Evolutionary conservation across 1,284 basidiomycete genomes (phyloP).

Genomic region (Rhodofomes roseus): DNA sequence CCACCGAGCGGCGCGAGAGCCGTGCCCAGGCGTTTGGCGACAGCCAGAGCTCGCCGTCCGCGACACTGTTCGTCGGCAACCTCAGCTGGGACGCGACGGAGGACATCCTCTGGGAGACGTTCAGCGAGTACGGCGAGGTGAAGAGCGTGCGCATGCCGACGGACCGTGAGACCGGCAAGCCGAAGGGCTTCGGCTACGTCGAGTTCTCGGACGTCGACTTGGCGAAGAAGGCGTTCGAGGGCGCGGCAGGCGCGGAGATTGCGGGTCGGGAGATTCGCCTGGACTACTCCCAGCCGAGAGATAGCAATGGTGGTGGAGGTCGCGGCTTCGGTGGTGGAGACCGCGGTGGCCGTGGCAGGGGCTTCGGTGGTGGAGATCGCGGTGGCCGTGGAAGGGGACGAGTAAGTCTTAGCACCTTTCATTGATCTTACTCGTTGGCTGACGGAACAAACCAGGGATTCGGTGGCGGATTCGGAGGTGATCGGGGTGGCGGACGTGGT

Average conservation of each 20-base stretch:
- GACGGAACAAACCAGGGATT: neutral
- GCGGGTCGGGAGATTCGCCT: constrained; percentile 82
- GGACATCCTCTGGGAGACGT: constrained; percentile 89
- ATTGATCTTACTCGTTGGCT: too few species aligned
- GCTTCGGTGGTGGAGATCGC: constrained; percentile 38
- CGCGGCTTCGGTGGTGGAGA: constrained; percentile 40
- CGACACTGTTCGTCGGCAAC: constrained; percentile 89
- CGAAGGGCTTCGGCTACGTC: constrained; percentile 98
- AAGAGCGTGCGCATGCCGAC: constrained; percentile 91
- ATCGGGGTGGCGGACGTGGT: constrained; percentile 11
- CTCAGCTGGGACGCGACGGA: constrained; percentile 81
- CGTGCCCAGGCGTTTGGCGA: constrained; percentile 81
- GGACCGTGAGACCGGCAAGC: constrained; percentile 85
- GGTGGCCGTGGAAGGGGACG: constrained; percentile 42
- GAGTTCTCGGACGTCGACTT: constrained; percentile 83
- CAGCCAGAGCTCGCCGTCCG: constrained; percentile 64
- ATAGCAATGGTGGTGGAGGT: constrained; percentile 52
- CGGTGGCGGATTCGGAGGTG: constrained; percentile 24
- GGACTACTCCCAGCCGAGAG: constrained; percentile 89
- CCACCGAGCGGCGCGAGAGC: constrained; percentile 53
- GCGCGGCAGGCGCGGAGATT: constrained; percentile 72
- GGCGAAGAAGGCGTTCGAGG: constrained; percentile 81
- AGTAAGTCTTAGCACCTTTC: constrained; percentile 13
- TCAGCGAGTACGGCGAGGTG: constrained; percentile 87
- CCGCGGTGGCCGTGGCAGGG: constrained; percentile 37